A percentile compares a stretch with the other conserved stretches of the same genome.
Evolutionary conservation across 2,329 filamentous ascomycete species (phyloP).

Genomic region (Cladorrhinum sp.): DNA sequence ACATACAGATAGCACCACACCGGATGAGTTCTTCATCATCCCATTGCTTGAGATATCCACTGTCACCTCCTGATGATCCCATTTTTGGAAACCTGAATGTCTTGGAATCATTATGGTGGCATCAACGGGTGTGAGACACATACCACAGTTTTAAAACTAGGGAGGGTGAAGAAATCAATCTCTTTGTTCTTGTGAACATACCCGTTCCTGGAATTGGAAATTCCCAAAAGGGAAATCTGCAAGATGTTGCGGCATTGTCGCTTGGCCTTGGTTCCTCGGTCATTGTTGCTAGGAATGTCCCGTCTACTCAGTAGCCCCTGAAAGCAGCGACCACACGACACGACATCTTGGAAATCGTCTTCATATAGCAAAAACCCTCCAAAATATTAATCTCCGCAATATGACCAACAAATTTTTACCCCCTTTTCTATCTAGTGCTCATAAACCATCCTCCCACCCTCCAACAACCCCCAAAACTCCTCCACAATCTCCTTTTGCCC

Average conservation of each 20-base stretch:
- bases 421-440: slow-evolving; percentile 28
- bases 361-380: no score
- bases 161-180: not conserved
- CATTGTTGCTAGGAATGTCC: not conserved
- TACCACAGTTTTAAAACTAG: not conserved
- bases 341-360: no score
- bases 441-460: slow-evolving; percentile 22
- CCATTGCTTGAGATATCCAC: slow-evolving; percentile 1
- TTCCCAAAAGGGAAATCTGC: not conserved
- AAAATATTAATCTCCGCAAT: not conserved
- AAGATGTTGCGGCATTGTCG: no score
- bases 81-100: not conserved
- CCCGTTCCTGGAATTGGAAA: not conserved
- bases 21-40: not conserved
- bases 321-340: no score
- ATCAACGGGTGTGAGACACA: not conserved
- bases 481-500: slow-evolving; percentile 55
- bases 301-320: no score
- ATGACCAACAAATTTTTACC: not conserved
- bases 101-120: not conserved
- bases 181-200: not conserved
- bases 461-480: slow-evolving; percentile 6
- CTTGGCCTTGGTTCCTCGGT: not conserved
- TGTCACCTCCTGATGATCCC: not conserved
- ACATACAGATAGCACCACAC: not conserved